Conservation (phyloP, 225 moss, liverwort and hornwort genomes). For the Rhytidiadelphus loreus region DNA sequence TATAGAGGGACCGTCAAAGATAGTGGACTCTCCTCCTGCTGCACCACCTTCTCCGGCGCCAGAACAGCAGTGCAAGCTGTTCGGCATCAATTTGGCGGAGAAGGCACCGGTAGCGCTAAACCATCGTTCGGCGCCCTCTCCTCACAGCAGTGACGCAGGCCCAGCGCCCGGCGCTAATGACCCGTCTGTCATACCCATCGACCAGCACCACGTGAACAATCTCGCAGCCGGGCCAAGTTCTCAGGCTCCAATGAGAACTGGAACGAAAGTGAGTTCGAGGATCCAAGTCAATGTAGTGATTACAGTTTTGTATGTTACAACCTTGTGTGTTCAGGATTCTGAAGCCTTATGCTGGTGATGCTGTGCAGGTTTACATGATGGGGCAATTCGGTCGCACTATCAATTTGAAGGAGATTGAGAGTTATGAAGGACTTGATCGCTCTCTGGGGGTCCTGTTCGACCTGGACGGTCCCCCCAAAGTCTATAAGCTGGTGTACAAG, state of each 20-base stretch:
- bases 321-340: background rate
- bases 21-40: background rate
- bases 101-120: background rate
- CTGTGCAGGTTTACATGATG: constrained; percentile 23
- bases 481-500: constrained; percentile 40
- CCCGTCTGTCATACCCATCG: background rate
- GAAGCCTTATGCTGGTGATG: background rate
- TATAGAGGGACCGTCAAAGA: background rate
- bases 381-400: constrained; percentile 38
- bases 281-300: background rate
- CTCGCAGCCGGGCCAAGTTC: constrained; percentile 2
- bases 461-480: constrained; percentile 8
- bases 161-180: background rate
- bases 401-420: constrained; percentile 30
- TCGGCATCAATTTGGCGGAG: constrained; percentile 41
- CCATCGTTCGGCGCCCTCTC: background rate
- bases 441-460: constrained; percentile 17
- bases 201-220: background rate
- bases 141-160: constrained; percentile 2
- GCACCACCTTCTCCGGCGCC: background rate
- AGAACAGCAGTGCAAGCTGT: constrained; percentile 46
- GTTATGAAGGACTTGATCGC: constrained; percentile 13
- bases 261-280: constrained; percentile 41
- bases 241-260: constrained; percentile 33
- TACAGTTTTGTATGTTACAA: background rate